Percentiles rank a stretch among this genome's conserved stretches.
phyloP scores from a whole-genome alignment of 1,139 yeast species.

The Lodderomyces theae region DNA sequence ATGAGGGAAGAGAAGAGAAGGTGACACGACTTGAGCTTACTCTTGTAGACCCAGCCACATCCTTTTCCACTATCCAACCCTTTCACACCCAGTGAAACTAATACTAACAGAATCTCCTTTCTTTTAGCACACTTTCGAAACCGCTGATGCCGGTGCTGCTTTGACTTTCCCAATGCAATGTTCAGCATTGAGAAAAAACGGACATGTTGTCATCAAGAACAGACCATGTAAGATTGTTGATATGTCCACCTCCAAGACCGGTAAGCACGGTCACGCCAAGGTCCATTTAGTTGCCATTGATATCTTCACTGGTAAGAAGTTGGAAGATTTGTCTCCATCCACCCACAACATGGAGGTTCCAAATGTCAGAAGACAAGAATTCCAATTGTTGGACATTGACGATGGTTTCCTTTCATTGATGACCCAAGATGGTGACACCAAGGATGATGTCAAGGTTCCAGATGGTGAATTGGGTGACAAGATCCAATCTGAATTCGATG shows the following conservation, averaged over 20 bases:
- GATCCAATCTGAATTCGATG: slow-evolving; percentile 90
- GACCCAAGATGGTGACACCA: slow-evolving; percentile 97
- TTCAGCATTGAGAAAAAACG: slow-evolving; percentile 99
- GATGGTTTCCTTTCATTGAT: slow-evolving; percentile 97
- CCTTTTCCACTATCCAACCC: no score
- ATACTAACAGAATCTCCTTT: slow-evolving; percentile 32
- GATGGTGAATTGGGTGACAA: slow-evolving; percentile 96
- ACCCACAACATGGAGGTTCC: slow-evolving; percentile 99
- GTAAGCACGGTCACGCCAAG: slow-evolving; percentile 99
- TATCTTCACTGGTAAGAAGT: slow-evolving; percentile 98
- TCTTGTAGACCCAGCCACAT: no score
- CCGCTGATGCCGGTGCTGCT: slow-evolving; percentile 99
- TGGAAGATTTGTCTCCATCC: slow-evolving; percentile 99
- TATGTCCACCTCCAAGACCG: slow-evolving; percentile 99
- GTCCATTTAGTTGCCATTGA: slow-evolving; percentile 99
- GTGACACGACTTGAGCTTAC: no score
- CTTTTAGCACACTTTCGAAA: slow-evolving; percentile 82
- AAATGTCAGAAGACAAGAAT: slow-evolving; percentile 92
- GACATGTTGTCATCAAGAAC: slow-evolving; percentile 97
- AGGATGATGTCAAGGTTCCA: slow-evolving; percentile 98
- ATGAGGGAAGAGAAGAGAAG: no score
- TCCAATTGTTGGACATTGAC: slow-evolving; percentile 95
- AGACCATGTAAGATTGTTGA: slow-evolving; percentile 99
- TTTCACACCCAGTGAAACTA: no score
- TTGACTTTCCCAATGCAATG: slow-evolving; percentile 99